Evolutionary conservation across 352 stramenopile species (phyloP).

Genomic region (Phytophthora sojae): DNA sequence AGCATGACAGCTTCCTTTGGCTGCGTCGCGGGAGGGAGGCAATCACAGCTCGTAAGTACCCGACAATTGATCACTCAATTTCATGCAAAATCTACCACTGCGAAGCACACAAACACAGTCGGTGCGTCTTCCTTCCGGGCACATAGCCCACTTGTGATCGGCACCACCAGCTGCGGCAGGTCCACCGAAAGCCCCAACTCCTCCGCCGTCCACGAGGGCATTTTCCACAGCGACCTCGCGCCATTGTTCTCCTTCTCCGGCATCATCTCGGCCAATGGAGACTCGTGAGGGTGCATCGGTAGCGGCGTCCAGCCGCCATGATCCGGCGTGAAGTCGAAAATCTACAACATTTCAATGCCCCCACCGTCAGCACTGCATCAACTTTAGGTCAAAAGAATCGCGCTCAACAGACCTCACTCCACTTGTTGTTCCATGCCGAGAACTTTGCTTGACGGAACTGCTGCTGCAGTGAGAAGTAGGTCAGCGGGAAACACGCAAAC

Average conservation of each 20-base stretch:
- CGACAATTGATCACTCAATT: background rate
- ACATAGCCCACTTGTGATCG: conserved; percentile 50
- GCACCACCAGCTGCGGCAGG: conserved; percentile 55
- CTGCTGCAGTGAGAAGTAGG: conserved; percentile 78
- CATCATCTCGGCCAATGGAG: conserved; percentile 42
- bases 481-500: conserved; percentile 68
- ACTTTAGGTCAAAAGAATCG: no score
- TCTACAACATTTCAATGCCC: conserved; percentile 30
- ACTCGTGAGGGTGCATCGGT: conserved; percentile 33
- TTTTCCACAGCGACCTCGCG: conserved; percentile 50
- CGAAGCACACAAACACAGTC: conserved; percentile 56
- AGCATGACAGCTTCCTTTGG: conserved; percentile 52
- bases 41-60: background rate
- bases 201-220: conserved; percentile 52
- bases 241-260: conserved; percentile 39
- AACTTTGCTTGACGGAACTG: conserved; percentile 74
- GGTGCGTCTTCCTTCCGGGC: conserved; percentile 35
- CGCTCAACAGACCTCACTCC: conserved; percentile 63
- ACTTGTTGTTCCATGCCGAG: conserved; percentile 85
- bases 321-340: conserved; percentile 77
- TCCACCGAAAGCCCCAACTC: conserved; percentile 54
- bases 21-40: conserved; percentile 21
- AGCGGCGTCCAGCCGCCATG: conserved; percentile 61
- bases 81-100: conserved; percentile 24
- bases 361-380: conserved; percentile 1